phyloP scores from a whole-genome alignment of 306 rosid species.

The Vicia sativa region DNA sequence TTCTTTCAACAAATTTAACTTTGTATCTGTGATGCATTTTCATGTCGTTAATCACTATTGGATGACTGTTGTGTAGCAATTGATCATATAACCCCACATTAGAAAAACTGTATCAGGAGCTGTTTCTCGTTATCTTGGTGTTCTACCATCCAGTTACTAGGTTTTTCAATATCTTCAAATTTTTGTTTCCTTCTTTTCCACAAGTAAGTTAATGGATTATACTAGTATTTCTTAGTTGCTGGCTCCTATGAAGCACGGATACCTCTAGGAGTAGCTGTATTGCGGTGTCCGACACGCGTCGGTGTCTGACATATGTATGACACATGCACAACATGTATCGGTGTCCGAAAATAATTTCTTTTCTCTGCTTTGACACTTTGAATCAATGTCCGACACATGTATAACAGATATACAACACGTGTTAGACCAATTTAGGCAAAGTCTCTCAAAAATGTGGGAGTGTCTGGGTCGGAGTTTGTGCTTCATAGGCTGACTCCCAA shows the following conservation, averaged over 20 bases:
- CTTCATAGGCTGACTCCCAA: neutral
- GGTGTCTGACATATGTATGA: too few species aligned
- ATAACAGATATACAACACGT: too few species aligned
- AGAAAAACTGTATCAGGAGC: neutral
- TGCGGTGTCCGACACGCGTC: too few species aligned
- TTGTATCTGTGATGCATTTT: too few species aligned
- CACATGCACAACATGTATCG: too few species aligned
- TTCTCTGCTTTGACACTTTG: too few species aligned
- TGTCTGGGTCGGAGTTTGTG: too few species aligned
- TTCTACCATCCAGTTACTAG: neutral
- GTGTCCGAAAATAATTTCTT: too few species aligned
- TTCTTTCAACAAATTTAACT: slow-evolving; percentile 5
- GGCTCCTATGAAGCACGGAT: neutral
- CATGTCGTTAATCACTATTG: neutral
- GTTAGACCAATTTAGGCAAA: too few species aligned
- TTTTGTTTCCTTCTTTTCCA: slow-evolving; percentile 9
- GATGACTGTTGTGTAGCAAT: slow-evolving; percentile 26
- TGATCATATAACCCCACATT: neutral
- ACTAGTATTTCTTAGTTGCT: slow-evolving; percentile 10
- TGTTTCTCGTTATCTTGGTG: slow-evolving; percentile 15
- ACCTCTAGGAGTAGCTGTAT: too few species aligned
- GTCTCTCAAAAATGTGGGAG: too few species aligned
- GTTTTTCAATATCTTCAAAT: slow-evolving; percentile 26
- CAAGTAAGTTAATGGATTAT: neutral
- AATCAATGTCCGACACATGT: too few species aligned